phyloP scores from a whole-genome alignment of 106 monocot genomes.

The Dioscorea dumetorum region DNA sequence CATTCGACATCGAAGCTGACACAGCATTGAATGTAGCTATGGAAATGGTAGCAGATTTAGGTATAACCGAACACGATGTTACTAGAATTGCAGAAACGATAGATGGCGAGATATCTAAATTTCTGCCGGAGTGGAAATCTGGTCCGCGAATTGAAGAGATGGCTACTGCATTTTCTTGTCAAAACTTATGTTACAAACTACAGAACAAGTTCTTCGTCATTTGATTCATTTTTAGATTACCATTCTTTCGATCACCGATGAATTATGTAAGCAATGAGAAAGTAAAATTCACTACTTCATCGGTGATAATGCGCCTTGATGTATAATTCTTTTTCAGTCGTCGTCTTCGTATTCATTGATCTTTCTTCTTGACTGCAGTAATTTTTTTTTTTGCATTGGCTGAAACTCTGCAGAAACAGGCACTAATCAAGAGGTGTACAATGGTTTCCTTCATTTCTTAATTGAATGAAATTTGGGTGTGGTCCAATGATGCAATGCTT shows the following conservation, averaged over 20 bases:
- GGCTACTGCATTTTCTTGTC: not conserved
- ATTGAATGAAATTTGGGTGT: no score
- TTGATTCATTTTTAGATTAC: conserved; percentile 32
- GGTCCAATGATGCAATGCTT: no score
- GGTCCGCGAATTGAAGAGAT: conserved; percentile 52
- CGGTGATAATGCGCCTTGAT: no score
- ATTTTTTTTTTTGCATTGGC: no score
- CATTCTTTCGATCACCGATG: conserved; percentile 33
- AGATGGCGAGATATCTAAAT: conserved; percentile 51
- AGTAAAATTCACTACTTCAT: no score
- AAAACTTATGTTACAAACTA: conserved; percentile 10
- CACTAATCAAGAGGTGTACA: no score
- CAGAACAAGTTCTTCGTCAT: conserved; percentile 27
- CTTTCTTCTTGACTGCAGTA: no score
- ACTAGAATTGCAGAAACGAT: conserved; percentile 96
- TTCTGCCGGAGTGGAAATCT: conserved; percentile 82
- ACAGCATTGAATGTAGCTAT: conserved; percentile 83
- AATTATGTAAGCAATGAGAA: conserved; percentile 4
- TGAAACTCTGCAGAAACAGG: no score
- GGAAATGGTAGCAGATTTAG: conserved; percentile 92
- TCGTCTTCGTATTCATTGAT: no score
- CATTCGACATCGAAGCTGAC: conserved; percentile 69
- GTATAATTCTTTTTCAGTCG: no score
- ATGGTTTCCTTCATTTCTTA: no score
- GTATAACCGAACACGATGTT: conserved; percentile 74